Evolutionary conservation across 805 yeast genomes (phyloP).

Genomic region (Osmozyma mogii): DNA sequence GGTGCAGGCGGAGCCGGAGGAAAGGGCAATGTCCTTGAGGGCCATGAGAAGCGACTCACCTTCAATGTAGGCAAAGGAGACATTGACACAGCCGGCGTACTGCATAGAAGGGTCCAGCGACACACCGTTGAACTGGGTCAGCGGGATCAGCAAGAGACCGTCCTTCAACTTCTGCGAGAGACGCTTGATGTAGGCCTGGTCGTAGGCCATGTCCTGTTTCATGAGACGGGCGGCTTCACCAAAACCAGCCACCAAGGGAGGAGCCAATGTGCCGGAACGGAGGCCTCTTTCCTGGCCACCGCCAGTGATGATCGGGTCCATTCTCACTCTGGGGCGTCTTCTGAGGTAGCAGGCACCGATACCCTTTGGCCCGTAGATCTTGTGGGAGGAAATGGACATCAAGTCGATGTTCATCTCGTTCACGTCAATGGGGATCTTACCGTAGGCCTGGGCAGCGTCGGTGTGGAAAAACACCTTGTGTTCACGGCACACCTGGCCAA

Average conservation of each 20-base stretch:
- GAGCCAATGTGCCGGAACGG: slow-evolving; percentile 93
- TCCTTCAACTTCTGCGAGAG: slow-evolving; percentile 67
- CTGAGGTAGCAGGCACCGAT: slow-evolving; percentile 92
- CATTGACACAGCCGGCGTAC: slow-evolving; percentile 92
- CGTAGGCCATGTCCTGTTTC: slow-evolving; percentile 64
- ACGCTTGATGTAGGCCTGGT: slow-evolving; percentile 57
- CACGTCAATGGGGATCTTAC: slow-evolving; percentile 88
- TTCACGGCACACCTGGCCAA: slow-evolving; percentile 78
- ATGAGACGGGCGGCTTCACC: slow-evolving; percentile 95
- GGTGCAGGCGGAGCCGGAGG: slow-evolving; percentile 97
- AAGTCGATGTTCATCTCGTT: slow-evolving; percentile 89
- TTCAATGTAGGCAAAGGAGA: slow-evolving; percentile 95
- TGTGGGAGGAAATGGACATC: slow-evolving; percentile 91
- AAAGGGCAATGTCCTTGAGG: slow-evolving; percentile 88
- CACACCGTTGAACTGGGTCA: slow-evolving; percentile 87
- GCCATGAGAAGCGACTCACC: slow-evolving; percentile 98
- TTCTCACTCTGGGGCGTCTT: slow-evolving; percentile 96
- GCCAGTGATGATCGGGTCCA: slow-evolving; percentile 91
- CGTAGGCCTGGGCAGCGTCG: slow-evolving; percentile 96
- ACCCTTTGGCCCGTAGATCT: slow-evolving; percentile 97
- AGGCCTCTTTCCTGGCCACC: slow-evolving; percentile 99
- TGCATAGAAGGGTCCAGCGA: slow-evolving; percentile 35
- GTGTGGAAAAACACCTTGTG: slow-evolving; percentile 94
- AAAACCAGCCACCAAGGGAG: slow-evolving; percentile 92
- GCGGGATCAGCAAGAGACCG: slow-evolving; percentile 74